phyloP scores from a whole-genome alignment of 2,329 filamentous ascomycete genomes.

The Leptoxyphium fumago region DNA sequence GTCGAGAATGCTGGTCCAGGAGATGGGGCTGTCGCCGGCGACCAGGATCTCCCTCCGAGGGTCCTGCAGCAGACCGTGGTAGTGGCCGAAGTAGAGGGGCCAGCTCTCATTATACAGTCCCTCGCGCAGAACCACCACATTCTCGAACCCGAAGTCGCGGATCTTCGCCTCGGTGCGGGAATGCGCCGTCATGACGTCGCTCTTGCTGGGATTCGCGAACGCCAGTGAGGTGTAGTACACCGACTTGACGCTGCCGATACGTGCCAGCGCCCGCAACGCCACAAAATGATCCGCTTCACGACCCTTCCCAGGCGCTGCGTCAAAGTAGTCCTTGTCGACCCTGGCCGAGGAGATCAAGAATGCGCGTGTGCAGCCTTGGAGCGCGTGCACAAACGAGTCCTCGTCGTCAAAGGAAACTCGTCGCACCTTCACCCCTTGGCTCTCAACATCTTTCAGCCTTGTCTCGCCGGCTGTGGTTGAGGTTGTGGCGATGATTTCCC shows the following conservation, averaged over 20 bases:
- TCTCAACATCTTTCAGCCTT: constrained; percentile 10
- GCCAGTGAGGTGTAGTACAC: constrained; percentile 33
- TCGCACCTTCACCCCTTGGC: constrained; percentile 19
- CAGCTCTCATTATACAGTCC: constrained; percentile 34
- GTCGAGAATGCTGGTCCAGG: constrained; percentile 30
- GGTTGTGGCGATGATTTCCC: constrained; percentile 23
- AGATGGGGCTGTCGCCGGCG: constrained; percentile 27
- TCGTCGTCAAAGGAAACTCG: constrained; percentile 26
- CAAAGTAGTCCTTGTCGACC: constrained; percentile 29
- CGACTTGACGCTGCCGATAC: constrained; percentile 26
- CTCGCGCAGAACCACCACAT: constrained; percentile 27
- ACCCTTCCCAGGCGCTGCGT: constrained; percentile 26
- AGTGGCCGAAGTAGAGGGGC: constrained; percentile 34
- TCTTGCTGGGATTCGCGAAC: constrained; percentile 27
- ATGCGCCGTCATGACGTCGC: constrained; percentile 32
- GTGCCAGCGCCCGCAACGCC: constrained; percentile 26
- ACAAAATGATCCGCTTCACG: constrained; percentile 30
- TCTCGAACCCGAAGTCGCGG: constrained; percentile 11
- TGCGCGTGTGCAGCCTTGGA: constrained; percentile 24
- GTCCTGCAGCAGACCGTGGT: constrained; percentile 20
- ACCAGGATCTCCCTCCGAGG: constrained; percentile 22
- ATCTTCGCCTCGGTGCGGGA: constrained; percentile 30
- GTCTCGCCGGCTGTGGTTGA: constrained; percentile 20
- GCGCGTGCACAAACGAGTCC: constrained; percentile 19
- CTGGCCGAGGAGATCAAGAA: constrained; percentile 31